Conservation (phyloP, 495 filamentous ascomycete genomes). For the Talaromyces nanjingensis region DNA sequence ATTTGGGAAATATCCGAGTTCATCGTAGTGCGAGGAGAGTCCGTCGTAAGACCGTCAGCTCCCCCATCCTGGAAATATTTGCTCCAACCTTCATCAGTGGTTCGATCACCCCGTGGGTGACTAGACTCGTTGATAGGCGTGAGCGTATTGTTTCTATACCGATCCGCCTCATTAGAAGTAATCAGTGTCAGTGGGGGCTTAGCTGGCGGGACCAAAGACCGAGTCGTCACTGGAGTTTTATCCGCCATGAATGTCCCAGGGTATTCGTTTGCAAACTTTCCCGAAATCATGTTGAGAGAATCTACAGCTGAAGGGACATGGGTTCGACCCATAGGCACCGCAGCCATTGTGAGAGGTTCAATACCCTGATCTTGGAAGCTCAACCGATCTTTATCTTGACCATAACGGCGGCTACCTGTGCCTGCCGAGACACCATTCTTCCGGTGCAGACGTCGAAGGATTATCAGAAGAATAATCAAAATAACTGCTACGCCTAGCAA, state of each 20-base stretch:
- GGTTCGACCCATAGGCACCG: conserved; percentile 37
- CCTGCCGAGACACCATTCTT: conserved; percentile 42
- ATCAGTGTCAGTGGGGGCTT: background rate
- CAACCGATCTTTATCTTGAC: conserved; percentile 51
- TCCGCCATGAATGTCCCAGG: conserved; percentile 20
- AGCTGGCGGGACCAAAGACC: conserved; percentile 4
- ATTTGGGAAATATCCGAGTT: conserved; percentile 18
- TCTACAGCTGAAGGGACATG: conserved; percentile 38
- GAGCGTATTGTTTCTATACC: background rate
- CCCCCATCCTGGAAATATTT: conserved; percentile 52
- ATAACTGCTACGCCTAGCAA: conserved; percentile 66
- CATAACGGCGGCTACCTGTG: conserved; percentile 44
- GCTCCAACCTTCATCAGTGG: conserved; percentile 52
- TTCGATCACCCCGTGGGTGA: conserved; percentile 34
- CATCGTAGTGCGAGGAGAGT: conserved; percentile 19
- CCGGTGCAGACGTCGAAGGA: conserved; percentile 57
- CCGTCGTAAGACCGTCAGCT: conserved; percentile 30
- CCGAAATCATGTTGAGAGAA: conserved; percentile 38
- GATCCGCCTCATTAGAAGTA: background rate
- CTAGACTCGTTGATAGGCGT: background rate
- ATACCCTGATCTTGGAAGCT: conserved; percentile 60
- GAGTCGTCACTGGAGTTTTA: conserved; percentile 8
- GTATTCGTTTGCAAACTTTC: conserved; percentile 32
- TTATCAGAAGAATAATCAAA: conserved; percentile 59
- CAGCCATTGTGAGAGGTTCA: conserved; percentile 38